Base-by-base conservation (phyloP, 495 filamentous ascomycete genomes). In the Penicillium diatomitis region DNA sequence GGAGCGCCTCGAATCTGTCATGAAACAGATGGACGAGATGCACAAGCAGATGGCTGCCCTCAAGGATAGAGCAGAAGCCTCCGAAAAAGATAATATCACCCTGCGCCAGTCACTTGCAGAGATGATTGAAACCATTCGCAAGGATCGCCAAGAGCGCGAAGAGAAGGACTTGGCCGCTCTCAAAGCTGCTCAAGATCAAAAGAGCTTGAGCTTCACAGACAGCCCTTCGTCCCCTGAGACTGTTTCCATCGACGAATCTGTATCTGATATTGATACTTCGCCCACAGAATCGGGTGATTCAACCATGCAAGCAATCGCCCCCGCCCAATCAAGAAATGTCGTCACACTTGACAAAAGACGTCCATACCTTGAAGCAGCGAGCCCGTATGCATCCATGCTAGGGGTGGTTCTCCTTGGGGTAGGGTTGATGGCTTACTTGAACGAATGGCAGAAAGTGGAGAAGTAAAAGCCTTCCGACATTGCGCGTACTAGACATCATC, bases 341-440 rank as follows among this genome's bases (percentile, higher is more conserved):
- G 20, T 20, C 20, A 20, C 20, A 20, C 20, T 20, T 20, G 20
- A 20, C 20, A 20, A 66, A 35, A 55, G 65, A 40, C 57, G 63
- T 46, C 58, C 64, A 38, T 64, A 67, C n/a, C 53, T 88, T 43
- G 71, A 80, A 50, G 79, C 88, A 32, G 79, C 82, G 52, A 79
- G 83, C 46, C 92, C 92, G 20, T 95, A 89, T 57, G 86, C 85
- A 32, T 88, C 85, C 5, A 90, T 95, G 72, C 68, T 96, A 27
- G 86, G 88, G 5, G 90, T 98, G 4, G 88, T 97, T 43, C 66
- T 96, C 41, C 65, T 96, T 53, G 92, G 92, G 10, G 83, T 96
- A 60, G 86, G 88, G 31, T 63, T 96, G 43, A 98, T 98, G 92
- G 87, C 87, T 38, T 95, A 88, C 69, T 72, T 98, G 53, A 98